Base-by-base conservation (phyloP, 2,329 filamentous ascomycete species). In the Rhytidhysteron rufulum region DNA sequence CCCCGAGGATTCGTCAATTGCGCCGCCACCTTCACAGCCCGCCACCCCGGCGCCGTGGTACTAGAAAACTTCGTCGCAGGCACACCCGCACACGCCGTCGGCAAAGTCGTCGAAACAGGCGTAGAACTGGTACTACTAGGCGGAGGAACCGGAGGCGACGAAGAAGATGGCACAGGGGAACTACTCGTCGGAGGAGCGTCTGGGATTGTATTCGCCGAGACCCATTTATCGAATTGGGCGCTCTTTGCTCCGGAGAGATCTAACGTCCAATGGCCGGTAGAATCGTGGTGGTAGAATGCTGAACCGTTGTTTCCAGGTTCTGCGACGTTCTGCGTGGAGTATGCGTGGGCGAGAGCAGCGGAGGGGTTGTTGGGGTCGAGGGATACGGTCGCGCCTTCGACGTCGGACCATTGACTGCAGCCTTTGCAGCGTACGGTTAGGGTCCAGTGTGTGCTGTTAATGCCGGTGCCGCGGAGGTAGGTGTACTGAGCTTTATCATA, bases 1-100 rank as follows among this genome's bases (percentile, higher is more conserved):
- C 8, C 21, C 11, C 36, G 36, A 13, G 36, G 36, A 15, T 39
- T 32, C 16, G 20, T 32, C 36, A 39, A 32, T 6, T 24, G 11
- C 10, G n/a, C 31, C 7, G 18, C n/a, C 7, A 33, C 31, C 18
- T 33, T 33, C n/a, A 19, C 18, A 8, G 31, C 31, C 15, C 16
- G 8, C 31, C 31, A 33, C 16, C 31, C 31, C 8, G 8, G 8
- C 16, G 31, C 31, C 18, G 31, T 33, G 18, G 16, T 15, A 15
- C 7, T 15, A 7, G 8, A 7, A 15, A 27, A 27, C 13, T 7
- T 7, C 13, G 24, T 27, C 8, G 24, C 24, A 13, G 7, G 7
- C 8, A 27, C 24, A 13, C 24, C 24, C 8, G 24, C 7, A 13
- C 24, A 27, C 13, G 24, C 13, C 8, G 8, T 27, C 24, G 24